Conservation (phyloP, 306 rosid genomes). For the Nissolia schottii region DNA sequence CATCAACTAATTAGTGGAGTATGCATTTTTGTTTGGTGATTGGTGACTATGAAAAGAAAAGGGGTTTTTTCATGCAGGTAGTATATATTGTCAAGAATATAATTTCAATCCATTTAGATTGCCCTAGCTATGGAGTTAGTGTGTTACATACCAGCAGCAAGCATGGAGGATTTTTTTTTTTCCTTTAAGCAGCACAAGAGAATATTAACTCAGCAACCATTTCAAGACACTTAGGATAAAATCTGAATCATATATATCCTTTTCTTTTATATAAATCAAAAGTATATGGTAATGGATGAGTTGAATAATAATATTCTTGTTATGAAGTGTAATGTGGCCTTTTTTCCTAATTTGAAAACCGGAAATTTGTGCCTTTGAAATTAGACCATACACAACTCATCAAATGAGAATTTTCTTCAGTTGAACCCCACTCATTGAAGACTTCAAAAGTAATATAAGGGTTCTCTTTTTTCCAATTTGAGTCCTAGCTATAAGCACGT, state of each 20-base stretch:
- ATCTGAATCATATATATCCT: slow-evolving; percentile 50
- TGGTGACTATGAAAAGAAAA: slow-evolving; percentile 14
- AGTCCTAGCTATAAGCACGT: slow-evolving; percentile 39
- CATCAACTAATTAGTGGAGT: slow-evolving; percentile 5
- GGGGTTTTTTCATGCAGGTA: slow-evolving; percentile 33
- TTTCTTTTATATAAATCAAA: slow-evolving; percentile 29
- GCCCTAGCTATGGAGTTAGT: too few relatives aligned
- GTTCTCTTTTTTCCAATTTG: slow-evolving; percentile 38
- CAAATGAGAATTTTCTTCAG: slow-evolving; percentile 35
- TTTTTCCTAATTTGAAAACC: slow-evolving; percentile 36
- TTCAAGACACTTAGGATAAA: slow-evolving; percentile 43
- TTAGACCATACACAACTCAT: slow-evolving; percentile 40
- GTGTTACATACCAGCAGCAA: slow-evolving; percentile 22
- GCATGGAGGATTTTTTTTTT: slow-evolving; percentile 14
- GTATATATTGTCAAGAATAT: slow-evolving; percentile 27
- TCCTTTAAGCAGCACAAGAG: slow-evolving; percentile 20
- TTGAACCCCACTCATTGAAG: slow-evolving; percentile 47
- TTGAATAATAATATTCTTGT: slow-evolving; percentile 54
- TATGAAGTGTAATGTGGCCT: slow-evolving; percentile 18
- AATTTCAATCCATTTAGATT: slow-evolving; percentile 23
- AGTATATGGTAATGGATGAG: slow-evolving; percentile 36
- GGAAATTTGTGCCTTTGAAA: slow-evolving; percentile 37
- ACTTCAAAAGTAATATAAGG: slow-evolving; percentile 38
- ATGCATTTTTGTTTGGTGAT: slow-evolving; percentile 27
- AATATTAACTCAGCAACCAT: slow-evolving; percentile 29